Base-by-base conservation (phyloP, 75 land plant genomes). In the Pseudotsuga menziesii region DNA sequence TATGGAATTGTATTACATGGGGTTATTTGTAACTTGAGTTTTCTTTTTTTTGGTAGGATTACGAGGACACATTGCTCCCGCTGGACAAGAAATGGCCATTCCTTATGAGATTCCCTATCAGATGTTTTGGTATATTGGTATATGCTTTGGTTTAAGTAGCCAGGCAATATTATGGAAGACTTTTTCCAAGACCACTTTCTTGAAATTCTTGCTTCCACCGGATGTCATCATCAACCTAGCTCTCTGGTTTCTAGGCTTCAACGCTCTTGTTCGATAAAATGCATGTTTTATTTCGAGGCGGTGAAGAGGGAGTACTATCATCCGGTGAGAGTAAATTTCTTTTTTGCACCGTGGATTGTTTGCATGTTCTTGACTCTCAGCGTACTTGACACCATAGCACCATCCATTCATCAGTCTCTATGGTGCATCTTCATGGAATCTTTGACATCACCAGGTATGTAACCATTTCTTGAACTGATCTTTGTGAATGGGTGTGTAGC, bases 321-420 rank as follows among this genome's bases (percentile, higher is more conserved):
- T 75, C 94, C 93, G 9, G 92, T 95, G 63, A 75, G 98, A 27
- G 88, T 89, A 78, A 95, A 95, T 83, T 95, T 95, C 90, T 95
- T 95, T 89, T 95, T 92, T 57, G 93, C 98, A 22, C 98, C 98
- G 0, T 95, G 95, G 93, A 85, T 92, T 55, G 90, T 86, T 9
- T 87, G 89, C 86, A 90, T 95, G 98, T 90, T 95, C 80, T 78
- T 95, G 39, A 85, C 88, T 63, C 63, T 91, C 6, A 87, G 91
- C 12, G 61, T 73, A 13, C 97, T 94, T 2, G 85, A 88, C 0
- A 2, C 67, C 4, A 12, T 92, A 22, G 41, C 80, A 4, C 62
- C 58, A 29, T 29, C 76, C 9, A 81, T 76, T 15, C 87, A 87
- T 60, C 95, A 91, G 0, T 80, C 86, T 0, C 36, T 89, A 48